These are phyloP conservation scores for Halteria grandinella DNA, from an alignment of 73 alveolate genomes.

Conservation along the genomic window DNA sequence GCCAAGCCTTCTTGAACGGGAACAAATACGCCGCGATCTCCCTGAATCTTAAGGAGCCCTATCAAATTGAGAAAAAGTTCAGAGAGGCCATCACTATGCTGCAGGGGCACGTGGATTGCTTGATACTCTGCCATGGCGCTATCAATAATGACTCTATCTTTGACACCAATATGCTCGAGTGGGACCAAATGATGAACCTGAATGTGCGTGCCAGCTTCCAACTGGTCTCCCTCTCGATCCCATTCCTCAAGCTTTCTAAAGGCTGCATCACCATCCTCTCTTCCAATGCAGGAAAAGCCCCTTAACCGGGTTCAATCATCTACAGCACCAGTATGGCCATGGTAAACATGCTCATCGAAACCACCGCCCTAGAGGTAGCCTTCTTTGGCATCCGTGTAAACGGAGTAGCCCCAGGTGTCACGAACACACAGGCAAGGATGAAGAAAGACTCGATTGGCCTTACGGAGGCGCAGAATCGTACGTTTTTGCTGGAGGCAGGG, in stretches of 20 bases:
- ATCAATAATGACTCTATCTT: slow-evolving; percentile 58
- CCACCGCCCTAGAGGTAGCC: slow-evolving; percentile 89
- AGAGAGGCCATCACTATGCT: too few species aligned
- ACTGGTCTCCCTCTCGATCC: slow-evolving; percentile 81
- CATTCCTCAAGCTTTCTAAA: slow-evolving; percentile 86
- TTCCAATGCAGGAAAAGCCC: slow-evolving; percentile 82
- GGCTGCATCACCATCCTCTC: slow-evolving; percentile 85
- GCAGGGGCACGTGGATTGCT: slow-evolving; percentile 76
- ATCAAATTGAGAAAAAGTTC: slow-evolving; percentile 53
- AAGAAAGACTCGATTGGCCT: slow-evolving; percentile 41
- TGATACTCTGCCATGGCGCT: slow-evolving; percentile 83
- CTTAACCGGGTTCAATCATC: slow-evolving; percentile 73
- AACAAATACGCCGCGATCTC: slow-evolving; percentile 16
- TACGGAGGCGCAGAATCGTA: slow-evolving; percentile 58
- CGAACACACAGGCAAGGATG: slow-evolving; percentile 58
- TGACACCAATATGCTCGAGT: slow-evolving; percentile 78
- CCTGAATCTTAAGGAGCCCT: slow-evolving; percentile 42
- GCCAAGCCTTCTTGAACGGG: not conserved
- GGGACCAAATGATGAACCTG: slow-evolving; percentile 84
- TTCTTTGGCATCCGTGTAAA: slow-evolving; percentile 82
- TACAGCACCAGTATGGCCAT: slow-evolving; percentile 80
- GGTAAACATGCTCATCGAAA: slow-evolving; percentile 80
- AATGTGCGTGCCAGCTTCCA: slow-evolving; percentile 88
- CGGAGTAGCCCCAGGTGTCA: slow-evolving; percentile 89
- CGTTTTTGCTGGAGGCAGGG: slow-evolving; percentile 63